Evolutionary conservation across 495 filamentous ascomycete genomes (phyloP).

Genomic region (Tuber aestivum): DNA sequence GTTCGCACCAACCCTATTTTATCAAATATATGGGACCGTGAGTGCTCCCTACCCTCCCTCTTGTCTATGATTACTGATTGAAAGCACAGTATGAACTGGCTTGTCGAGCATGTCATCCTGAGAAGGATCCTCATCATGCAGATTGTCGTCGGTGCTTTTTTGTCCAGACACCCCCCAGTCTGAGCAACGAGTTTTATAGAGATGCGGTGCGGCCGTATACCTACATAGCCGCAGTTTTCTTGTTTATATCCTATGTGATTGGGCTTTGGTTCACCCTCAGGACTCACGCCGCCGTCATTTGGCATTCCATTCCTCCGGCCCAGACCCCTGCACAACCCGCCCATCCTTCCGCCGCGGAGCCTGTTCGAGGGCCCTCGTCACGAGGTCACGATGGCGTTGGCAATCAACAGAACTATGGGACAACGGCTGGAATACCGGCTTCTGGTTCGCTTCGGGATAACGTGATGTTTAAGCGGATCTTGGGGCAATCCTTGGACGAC

Average conservation of each 20-base stretch:
- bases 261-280: constrained; percentile 93
- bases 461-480: constrained; percentile 83
- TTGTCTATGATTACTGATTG: constrained; percentile 40
- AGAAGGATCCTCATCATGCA: constrained; percentile 47
- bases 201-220: constrained; percentile 90
- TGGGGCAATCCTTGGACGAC: constrained; percentile 80
- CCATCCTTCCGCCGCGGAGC: constrained; percentile 13
- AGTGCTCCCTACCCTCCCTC: constrained; percentile 41
- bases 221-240: constrained; percentile 71
- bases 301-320: constrained; percentile 53
- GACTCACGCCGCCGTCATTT: constrained; percentile 95
- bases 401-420: constrained; percentile 19
- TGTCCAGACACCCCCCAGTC: constrained; percentile 74
- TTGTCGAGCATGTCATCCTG: constrained; percentile 67
- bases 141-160: constrained; percentile 95
- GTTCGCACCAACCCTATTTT: constrained; percentile 98
- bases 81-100: constrained; percentile 73
- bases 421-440: constrained; percentile 42
- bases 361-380: constrained; percentile 27
- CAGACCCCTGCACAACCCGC: constrained; percentile 37
- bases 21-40: constrained; percentile 95
- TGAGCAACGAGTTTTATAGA: constrained; percentile 72
- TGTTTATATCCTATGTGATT: constrained; percentile 91
- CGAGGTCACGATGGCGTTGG: constrained; percentile 30
- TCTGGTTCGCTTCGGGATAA: constrained; percentile 62